Conservation (phyloP, 495 filamentous ascomycete species). For the Neurospora africana region DNA sequence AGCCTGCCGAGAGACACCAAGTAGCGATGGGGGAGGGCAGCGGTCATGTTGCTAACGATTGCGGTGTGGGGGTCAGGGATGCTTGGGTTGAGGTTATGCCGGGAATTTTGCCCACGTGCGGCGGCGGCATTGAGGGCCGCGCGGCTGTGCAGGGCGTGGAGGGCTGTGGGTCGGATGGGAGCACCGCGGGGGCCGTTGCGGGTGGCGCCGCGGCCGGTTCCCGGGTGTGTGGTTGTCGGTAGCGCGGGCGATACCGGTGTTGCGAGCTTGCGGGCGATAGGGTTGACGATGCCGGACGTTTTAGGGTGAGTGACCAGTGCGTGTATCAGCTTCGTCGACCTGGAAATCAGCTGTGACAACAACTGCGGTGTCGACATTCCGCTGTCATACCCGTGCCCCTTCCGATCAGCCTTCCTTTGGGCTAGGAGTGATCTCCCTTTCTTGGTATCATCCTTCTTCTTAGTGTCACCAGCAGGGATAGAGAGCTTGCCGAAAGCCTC, state of each 20-base stretch:
- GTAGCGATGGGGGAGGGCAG: slow-evolving; percentile 24
- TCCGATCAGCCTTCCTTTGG: not conserved
- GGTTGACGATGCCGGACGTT: slow-evolving; percentile 22
- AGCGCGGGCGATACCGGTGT: not conserved
- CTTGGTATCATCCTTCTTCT: not conserved
- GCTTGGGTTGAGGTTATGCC: not conserved
- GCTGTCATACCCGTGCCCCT: not conserved
- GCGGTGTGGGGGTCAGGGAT: not conserved
- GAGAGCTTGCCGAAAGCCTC: not conserved
- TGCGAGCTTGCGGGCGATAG: slow-evolving; percentile 26
- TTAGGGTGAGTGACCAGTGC: slow-evolving; percentile 29
- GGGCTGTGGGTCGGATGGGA: not conserved
- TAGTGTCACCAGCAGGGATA: not conserved
- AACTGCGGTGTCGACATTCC: slow-evolving; percentile 1
- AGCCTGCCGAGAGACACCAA: slow-evolving; percentile 33
- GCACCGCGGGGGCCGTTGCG: not conserved
- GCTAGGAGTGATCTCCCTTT: not conserved
- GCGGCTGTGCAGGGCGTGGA: not conserved
- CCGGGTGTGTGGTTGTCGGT: not conserved
- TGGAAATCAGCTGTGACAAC: slow-evolving; percentile 17
- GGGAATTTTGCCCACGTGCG: not conserved
- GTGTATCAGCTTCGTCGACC: slow-evolving; percentile 28
- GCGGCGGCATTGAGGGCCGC: not conserved
- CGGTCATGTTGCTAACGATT: not conserved
- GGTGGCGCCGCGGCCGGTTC: not conserved